Conservation (phyloP, 768 basidiomycete genomes). For the Boletus insuetus region DNA sequence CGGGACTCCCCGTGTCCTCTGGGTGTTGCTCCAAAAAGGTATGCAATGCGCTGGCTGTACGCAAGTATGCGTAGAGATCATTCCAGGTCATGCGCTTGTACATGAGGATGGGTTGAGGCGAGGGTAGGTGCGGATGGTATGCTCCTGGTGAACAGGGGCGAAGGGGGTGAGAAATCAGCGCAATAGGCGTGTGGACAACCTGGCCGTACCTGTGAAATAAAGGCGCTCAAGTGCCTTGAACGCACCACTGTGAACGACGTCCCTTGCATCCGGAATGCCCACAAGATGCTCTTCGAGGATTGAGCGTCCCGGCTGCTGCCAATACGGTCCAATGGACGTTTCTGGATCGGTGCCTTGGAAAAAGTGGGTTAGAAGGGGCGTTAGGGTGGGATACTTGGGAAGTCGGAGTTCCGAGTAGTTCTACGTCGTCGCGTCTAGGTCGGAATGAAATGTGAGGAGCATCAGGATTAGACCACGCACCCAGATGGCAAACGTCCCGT, state of each 20-base stretch:
- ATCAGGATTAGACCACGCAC: conserved; percentile 32
- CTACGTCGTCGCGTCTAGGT: conserved; percentile 24
- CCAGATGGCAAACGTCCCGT: conserved; percentile 74
- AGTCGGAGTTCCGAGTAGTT: conserved; percentile 74
- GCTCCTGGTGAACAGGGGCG: conserved; percentile 27
- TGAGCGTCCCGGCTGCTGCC: conserved; percentile 76
- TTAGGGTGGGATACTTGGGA: conserved; percentile 53
- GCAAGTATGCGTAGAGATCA: conserved; percentile 62
- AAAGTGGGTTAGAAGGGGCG: conserved; percentile 58
- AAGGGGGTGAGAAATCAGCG: not conserved
- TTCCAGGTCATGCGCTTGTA: conserved; percentile 61
- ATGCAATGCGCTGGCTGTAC: conserved; percentile 69
- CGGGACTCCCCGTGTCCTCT: conserved; percentile 43
- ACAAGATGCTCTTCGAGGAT: conserved; percentile 71
- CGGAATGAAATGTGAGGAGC: no score
- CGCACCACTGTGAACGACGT: conserved; percentile 28
- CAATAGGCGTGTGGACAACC: no score
- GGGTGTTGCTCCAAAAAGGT: conserved; percentile 65
- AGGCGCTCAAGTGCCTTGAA: conserved; percentile 47
- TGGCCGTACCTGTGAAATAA: conserved; percentile 55
- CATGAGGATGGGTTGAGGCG: conserved; percentile 48
- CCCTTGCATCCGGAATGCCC: conserved; percentile 57
- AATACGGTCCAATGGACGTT: conserved; percentile 66
- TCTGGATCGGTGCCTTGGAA: conserved; percentile 54
- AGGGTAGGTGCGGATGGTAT: conserved; percentile 38